These are phyloP conservation scores for Cyberlindnera mississippiensis DNA, from an alignment of 805 yeast genomes.

Conservation along the genomic window DNA sequence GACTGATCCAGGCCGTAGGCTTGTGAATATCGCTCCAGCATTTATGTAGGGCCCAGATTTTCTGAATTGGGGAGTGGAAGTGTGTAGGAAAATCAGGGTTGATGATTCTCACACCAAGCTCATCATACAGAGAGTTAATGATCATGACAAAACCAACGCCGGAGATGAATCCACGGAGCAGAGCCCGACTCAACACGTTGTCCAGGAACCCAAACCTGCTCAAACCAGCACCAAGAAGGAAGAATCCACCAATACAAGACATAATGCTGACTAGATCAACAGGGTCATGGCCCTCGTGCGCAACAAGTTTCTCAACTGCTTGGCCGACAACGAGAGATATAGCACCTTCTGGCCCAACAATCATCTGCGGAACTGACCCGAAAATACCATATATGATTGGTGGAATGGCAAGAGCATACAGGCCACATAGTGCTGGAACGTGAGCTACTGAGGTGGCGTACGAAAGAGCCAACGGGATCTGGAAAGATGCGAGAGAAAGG, in stretches of 20 bases:
- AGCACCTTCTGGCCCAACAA: constrained; percentile 91
- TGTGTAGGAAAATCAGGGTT: constrained; percentile 43
- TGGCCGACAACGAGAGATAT: constrained; percentile 81
- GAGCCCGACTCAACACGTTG: constrained; percentile 69
- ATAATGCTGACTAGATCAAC: constrained; percentile 63
- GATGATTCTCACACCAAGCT: constrained; percentile 60
- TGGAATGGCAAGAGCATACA: constrained; percentile 70
- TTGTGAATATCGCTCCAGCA: constrained; percentile 47
- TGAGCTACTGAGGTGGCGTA: constrained; percentile 83
- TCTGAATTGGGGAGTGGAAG: constrained; percentile 69
- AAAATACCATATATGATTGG: constrained; percentile 73
- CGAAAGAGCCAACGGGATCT: constrained; percentile 71
- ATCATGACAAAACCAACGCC: constrained; percentile 86
- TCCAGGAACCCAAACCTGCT: constrained; percentile 85
- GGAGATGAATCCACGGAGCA: constrained; percentile 77
- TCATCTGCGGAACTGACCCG: constrained; percentile 85
- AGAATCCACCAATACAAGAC: constrained; percentile 71
- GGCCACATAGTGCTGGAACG: constrained; percentile 76
- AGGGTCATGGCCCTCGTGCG: constrained; percentile 40
- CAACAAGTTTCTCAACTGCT: constrained; percentile 54
- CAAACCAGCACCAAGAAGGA: constrained; percentile 68
- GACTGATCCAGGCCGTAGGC: constrained; percentile 61
- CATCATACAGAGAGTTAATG: constrained; percentile 66
- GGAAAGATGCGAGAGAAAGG: constrained; percentile 82
- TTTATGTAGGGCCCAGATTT: constrained; percentile 51